A percentile compares a stretch with the other conserved stretches of the same genome.
phyloP scores from a whole-genome alignment of 1,139 yeast genomes.

The Arxiozyma slooffiae region DNA sequence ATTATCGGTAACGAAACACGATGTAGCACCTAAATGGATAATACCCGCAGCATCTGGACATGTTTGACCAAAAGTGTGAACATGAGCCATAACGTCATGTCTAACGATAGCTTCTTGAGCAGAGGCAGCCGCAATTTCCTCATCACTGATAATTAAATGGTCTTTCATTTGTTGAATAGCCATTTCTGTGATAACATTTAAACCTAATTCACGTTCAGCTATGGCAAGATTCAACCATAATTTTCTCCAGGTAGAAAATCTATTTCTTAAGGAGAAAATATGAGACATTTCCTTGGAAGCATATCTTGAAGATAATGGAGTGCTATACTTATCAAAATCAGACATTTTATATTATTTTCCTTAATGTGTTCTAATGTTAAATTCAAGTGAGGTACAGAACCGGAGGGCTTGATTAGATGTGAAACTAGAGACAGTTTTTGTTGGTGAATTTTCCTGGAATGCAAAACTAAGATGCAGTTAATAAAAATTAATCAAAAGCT shows the following conservation, averaged over 20 bases:
- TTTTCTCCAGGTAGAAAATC: constrained; percentile 97
- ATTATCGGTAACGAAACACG: constrained; percentile 94
- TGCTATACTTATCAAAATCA: constrained; percentile 62
- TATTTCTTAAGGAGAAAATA: constrained; percentile 82
- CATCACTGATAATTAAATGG: constrained; percentile 78
- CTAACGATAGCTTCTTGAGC: constrained; percentile 95
- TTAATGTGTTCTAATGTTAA: no score
- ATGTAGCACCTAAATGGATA: constrained; percentile 96
- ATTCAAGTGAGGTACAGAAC: no score
- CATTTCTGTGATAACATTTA: constrained; percentile 73
- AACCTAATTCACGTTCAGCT: constrained; percentile 89
- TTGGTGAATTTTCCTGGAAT: neutral
- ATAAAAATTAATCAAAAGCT: no score
- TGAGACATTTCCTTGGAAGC: constrained; percentile 96
- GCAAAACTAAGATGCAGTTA: no score
- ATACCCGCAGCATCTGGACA: constrained; percentile 97
- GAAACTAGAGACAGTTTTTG: neutral
- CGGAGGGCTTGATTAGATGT: no score
- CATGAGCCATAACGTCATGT: constrained; percentile 99
- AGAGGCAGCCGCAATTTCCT: constrained; percentile 80
- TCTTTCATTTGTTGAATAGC: constrained; percentile 79
- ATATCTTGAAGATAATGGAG: constrained; percentile 92
- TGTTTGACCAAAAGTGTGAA: constrained; percentile 83
- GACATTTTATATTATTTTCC: constrained; percentile 30
- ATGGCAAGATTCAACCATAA: constrained; percentile 92